phyloP scores from a whole-genome alignment of 345 rosid genomes.

The Turnera subulata region DNA sequence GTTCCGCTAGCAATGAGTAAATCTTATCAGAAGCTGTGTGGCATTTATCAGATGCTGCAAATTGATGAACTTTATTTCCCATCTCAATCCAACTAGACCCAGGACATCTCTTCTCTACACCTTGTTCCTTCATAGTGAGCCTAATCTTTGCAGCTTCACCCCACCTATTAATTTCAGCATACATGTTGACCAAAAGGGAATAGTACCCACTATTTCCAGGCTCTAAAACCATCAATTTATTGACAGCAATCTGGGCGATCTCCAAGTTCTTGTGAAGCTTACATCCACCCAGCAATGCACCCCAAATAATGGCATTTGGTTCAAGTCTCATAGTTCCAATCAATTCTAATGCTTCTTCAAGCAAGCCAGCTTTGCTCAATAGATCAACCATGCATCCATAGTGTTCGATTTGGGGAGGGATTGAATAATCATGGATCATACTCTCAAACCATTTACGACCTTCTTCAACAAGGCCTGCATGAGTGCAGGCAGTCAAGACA shows the following conservation, averaged over 20 bases:
- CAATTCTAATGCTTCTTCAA: slow-evolving; percentile 56
- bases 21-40: slow-evolving; percentile 47
- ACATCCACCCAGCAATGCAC: slow-evolving; percentile 65
- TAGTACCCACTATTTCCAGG: slow-evolving; percentile 57
- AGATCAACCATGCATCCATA: slow-evolving; percentile 79
- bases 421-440: slow-evolving; percentile 45
- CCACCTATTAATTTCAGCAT: slow-evolving; percentile 68
- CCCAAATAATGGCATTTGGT: slow-evolving; percentile 77
- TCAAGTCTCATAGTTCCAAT: slow-evolving; percentile 43
- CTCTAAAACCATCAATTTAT: slow-evolving; percentile 55
- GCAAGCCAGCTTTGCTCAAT: slow-evolving; percentile 65
- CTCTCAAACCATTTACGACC: slow-evolving; percentile 50
- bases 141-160: slow-evolving; percentile 54
- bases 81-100: slow-evolving; percentile 74
- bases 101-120: slow-evolving; percentile 51
- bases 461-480: slow-evolving; percentile 75
- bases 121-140: slow-evolving; percentile 48
- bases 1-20: slow-evolving; percentile 40
- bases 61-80: slow-evolving; percentile 40
- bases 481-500: slow-evolving; percentile 72
- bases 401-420: slow-evolving; percentile 48
- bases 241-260: slow-evolving; percentile 52
- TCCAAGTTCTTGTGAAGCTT: slow-evolving; percentile 56
- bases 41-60: slow-evolving; percentile 60
- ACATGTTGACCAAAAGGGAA: slow-evolving; percentile 52